Conservation (phyloP, 257 asterid species). For the Rauvolfia tetraphylla region DNA sequence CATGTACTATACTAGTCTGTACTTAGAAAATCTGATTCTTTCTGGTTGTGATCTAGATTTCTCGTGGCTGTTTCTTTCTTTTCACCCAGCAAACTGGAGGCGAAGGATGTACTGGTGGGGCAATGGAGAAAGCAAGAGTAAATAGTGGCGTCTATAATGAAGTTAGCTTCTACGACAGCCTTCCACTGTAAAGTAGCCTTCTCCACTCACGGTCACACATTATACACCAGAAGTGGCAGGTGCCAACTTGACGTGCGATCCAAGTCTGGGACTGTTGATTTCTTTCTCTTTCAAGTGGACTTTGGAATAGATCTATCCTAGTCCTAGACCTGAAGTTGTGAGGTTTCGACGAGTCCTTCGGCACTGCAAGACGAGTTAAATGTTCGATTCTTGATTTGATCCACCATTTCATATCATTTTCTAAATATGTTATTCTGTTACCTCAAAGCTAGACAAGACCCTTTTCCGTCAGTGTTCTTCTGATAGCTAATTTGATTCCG, state of each 20-base stretch:
- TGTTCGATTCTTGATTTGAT: not conserved
- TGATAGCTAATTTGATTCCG: not conserved
- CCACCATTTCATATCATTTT: not conserved
- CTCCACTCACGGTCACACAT: not conserved
- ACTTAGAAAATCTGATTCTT: not conserved
- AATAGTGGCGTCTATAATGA: constrained; percentile 2
- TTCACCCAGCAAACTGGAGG: not conserved
- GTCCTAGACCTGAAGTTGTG: not conserved
- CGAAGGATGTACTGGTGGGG: not conserved
- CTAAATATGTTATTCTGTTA: not conserved
- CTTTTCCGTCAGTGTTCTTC: not conserved
- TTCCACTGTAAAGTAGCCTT: not conserved
- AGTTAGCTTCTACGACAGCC: not conserved
- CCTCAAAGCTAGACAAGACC: constrained; percentile 6
- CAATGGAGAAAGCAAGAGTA: not conserved
- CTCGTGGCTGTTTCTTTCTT: not conserved
- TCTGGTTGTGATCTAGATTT: not conserved
- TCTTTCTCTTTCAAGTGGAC: not conserved
- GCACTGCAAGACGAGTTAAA: no score
- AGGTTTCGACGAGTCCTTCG: not conserved
- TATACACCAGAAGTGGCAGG: not conserved
- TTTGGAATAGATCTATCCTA: not conserved
- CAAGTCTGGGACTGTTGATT: not conserved
- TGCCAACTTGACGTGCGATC: not conserved
- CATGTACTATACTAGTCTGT: not conserved